Percentiles rank a stretch among this genome's conserved stretches.
Conservation (phyloP, 73 alveolate genomes). For the Stentor roeselii region DNA sequence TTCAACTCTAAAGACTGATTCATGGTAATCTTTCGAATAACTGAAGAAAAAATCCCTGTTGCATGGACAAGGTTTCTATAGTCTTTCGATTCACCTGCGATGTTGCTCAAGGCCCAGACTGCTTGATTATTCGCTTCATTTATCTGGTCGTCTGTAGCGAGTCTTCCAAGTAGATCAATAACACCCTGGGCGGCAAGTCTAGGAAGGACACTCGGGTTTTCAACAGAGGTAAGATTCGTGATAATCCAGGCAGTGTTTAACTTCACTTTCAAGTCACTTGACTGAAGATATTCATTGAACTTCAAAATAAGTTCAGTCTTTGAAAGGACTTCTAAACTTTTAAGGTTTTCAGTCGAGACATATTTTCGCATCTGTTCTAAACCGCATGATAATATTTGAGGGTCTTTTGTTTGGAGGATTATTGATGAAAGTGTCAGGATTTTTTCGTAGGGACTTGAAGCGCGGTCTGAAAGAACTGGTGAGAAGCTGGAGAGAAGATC, state of each 20-base stretch:
- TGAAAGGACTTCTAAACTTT: not conserved
- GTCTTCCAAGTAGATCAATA: not conserved
- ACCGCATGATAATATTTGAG: not conserved
- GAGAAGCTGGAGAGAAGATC: not conserved
- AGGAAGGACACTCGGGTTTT: not conserved
- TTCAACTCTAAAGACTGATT: not conserved
- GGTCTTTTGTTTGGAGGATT: not conserved
- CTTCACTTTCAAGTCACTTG: not conserved
- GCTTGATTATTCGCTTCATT: not conserved
- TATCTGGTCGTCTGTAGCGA: not conserved
- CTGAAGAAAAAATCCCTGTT: not conserved
- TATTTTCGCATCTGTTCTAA: not conserved
- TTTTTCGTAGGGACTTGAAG: not conserved
- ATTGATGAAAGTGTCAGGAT: not conserved
- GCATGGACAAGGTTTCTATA: not conserved
- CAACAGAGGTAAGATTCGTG: not conserved
- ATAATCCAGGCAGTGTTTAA: not conserved
- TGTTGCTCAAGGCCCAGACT: not conserved
- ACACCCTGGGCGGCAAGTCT: not conserved
- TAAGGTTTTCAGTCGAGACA: not conserved
- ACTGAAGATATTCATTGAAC: not conserved
- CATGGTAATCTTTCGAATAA: not conserved
- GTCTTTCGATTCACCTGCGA: not conserved
- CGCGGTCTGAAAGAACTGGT: not conserved
- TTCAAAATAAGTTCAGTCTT: not conserved